These are phyloP conservation scores for Ceratobasidium papillatum DNA, from an alignment of 1,284 basidiomycete species.

Conservation along the genomic window DNA sequence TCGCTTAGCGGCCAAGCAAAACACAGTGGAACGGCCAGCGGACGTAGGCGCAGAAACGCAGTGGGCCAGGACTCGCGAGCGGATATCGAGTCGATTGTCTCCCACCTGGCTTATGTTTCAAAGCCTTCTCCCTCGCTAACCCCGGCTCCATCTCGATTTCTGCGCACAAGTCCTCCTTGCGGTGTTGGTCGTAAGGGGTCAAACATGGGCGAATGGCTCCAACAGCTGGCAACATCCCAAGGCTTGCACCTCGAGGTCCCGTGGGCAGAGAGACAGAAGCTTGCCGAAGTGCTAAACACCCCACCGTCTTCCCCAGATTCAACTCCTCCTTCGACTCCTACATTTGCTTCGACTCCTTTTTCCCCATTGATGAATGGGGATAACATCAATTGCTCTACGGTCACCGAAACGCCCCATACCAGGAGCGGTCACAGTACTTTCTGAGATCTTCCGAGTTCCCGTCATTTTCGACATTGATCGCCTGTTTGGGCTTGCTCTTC, in stretches of 20 bases:
- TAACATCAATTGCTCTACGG: not conserved
- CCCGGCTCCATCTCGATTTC: not conserved
- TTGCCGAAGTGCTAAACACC: not conserved
- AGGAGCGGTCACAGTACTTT: not conserved
- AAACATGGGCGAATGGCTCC: not conserved
- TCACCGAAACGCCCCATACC: not conserved
- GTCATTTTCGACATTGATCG: not conserved
- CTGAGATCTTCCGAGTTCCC: not conserved
- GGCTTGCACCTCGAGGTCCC: not conserved
- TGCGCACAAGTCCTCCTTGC: not conserved
- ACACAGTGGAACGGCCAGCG: not conserved
- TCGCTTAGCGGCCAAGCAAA: not conserved
- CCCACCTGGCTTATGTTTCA: not conserved
- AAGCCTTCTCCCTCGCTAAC: not conserved
- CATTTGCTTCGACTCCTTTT: not conserved
- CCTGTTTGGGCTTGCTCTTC: not conserved
- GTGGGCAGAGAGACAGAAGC: not conserved
- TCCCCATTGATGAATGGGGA: not conserved
- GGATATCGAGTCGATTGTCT: not conserved
- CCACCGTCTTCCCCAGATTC: not conserved
- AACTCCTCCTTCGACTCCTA: not conserved
- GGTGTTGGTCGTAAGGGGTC: not conserved
- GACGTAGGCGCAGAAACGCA: not conserved
- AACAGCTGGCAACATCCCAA: not conserved
- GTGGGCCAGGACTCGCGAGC: not conserved